Evolutionary conservation across 2,329 filamentous ascomycete genomes (phyloP), one percentile per base, ranked within the genome.

Genomic region (Calonectria honghensis): DNA sequence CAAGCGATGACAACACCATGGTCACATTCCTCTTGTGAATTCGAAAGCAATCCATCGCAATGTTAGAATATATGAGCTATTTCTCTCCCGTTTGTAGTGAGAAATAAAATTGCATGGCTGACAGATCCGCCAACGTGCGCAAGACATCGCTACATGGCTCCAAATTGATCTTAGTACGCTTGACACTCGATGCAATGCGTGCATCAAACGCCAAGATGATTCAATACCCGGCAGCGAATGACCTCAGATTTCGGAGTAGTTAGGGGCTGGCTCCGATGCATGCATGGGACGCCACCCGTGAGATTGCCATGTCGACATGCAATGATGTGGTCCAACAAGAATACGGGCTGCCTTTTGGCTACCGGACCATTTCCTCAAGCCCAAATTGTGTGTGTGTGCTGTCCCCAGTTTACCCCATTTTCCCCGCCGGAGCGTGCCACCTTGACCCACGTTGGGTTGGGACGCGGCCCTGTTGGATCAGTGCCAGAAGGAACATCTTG

Each of bases 351-450:
- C n/a, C 20, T 24, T n/a, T 24, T 48, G 24, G 45, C 45, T 48
- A 31, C 9, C 35, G 24, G 57, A 35, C 35, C 3, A 29, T 45
- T 31, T 31, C 24, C n/a, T 18, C 24, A n/a, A 29, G 7, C 27
- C 24, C 61, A 16, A 32, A n/a, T 65, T n/a, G 24, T 48, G 29
- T 32, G 41, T 29, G 39, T 24, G 39, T 48, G 61, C 29, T 41
- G 29, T 20, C 41, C 27, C n/a, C 24, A n/a, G 24, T 10, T 57
- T 54, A 24, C 27, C 31, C 29, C 48, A 24, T 57, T 57, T 64
- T 18, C 64, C 73, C 76, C 75, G 70, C 75, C 75, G 76, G 72
- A 72, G 73, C 48, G 70, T 76, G 51, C 74, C 68, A 71, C 70
- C 66, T 6, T 48, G 67, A 41, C 41, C 29, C 51, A 57, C 32